A percentile compares a stretch with the other conserved stretches of the same genome.
Evolutionary conservation across 768 basidiomycete species (phyloP).

Genomic region (Rhodosporidiobolus sp.): DNA sequence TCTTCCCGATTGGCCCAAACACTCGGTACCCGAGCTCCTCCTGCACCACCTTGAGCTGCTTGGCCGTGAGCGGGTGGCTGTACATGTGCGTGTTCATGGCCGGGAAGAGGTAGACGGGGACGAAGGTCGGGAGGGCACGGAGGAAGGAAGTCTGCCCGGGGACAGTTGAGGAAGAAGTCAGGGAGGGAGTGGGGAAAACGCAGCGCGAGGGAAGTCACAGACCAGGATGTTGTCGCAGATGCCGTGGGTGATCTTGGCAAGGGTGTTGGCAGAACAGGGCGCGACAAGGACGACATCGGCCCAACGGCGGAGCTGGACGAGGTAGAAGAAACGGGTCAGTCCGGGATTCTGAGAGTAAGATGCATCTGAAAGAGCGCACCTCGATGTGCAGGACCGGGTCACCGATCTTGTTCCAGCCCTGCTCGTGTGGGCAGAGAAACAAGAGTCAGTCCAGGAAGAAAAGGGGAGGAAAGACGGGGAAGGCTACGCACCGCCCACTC

Average conservation of each 20-base stretch:
- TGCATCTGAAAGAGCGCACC: conserved; percentile 54
- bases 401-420: conserved; percentile 73
- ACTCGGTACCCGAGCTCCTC: conserved; percentile 77
- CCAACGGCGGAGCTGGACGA: conserved; percentile 60
- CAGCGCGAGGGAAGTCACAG: conserved; percentile 34
- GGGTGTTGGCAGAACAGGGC: conserved; percentile 94
- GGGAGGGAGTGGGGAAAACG: background rate
- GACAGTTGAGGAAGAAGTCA: background rate
- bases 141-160: conserved; percentile 59
- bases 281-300: conserved; percentile 92
- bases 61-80: conserved; percentile 81
- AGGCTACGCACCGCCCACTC: conserved; percentile 75
- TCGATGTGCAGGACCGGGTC: conserved; percentile 96
- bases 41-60: conserved; percentile 70
- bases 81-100: conserved; percentile 99
- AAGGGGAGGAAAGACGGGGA: background rate
- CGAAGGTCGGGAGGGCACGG: conserved; percentile 71
- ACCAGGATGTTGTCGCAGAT: conserved; percentile 88
- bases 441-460: background rate
- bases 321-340: no score
- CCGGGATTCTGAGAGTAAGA: no score
- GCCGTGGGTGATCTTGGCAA: conserved; percentile 86
- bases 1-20: conserved; percentile 82
- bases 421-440: background rate
- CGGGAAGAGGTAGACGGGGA: conserved; percentile 85